Conservation (phyloP, 768 basidiomycete species). For the Kwoniella pini region DNA sequence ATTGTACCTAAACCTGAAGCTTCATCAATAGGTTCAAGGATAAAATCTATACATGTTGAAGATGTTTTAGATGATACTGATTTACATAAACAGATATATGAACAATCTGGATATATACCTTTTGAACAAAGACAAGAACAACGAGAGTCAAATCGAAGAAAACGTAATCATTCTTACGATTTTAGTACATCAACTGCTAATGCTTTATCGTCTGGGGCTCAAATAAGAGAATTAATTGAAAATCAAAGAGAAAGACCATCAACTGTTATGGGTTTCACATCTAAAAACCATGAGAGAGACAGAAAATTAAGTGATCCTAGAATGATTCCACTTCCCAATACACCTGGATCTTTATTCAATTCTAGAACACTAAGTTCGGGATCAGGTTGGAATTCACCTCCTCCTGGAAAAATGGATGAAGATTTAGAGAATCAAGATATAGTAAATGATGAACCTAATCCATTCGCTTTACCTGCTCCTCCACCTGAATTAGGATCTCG, state of each 20-base stretch:
- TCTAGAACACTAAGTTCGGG: constrained; percentile 2
- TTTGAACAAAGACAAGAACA: not conserved
- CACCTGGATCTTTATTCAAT: constrained; percentile 18
- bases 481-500: constrained; percentile 66
- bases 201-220: constrained; percentile 10
- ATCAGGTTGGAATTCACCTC: constrained; percentile 6
- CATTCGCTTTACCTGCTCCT: constrained; percentile 69
- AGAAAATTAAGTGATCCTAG: constrained; percentile 21
- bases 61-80: constrained; percentile 12
- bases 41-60: constrained; percentile 10
- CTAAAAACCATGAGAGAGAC: not conserved
- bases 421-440: not conserved
- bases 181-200: constrained; percentile 5
- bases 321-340: constrained; percentile 39
- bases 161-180: constrained; percentile 6
- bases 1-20: constrained; percentile 3
- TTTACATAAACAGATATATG: not conserved
- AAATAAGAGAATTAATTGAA: constrained; percentile 13
- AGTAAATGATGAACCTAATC: constrained; percentile 56
- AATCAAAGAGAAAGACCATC: not conserved
- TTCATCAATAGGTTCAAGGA: constrained; percentile 1
- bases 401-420: constrained; percentile 10
- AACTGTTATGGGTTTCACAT: constrained; percentile 2
- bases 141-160: not conserved
- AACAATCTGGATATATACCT: constrained; percentile 2